phyloP scores from a whole-genome alignment of 495 filamentous ascomycete genomes.

The Achaetomiella virescens region DNA sequence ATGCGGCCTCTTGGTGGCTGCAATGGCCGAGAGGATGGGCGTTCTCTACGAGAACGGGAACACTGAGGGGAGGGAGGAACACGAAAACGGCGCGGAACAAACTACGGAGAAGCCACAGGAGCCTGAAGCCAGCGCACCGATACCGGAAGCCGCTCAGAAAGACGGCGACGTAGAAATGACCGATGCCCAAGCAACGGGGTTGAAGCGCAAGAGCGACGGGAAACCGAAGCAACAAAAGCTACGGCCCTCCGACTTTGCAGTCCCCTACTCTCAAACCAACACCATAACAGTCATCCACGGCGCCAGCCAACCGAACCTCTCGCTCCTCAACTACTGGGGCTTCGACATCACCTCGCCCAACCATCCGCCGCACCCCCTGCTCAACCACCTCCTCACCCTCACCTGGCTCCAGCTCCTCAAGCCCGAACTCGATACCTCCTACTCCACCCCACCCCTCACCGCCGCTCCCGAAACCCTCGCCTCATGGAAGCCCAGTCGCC shows the following conservation, averaged over 20 bases:
- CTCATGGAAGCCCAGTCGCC: conserved; percentile 66
- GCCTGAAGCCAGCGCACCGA: background rate
- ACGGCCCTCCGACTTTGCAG: conserved; percentile 29
- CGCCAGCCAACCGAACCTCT: conserved; percentile 84
- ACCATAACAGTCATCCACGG: conserved; percentile 83
- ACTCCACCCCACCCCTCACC: conserved; percentile 51
- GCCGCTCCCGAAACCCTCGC: conserved; percentile 51
- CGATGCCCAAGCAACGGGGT: conserved; percentile 8
- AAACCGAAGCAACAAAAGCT: conserved; percentile 27
- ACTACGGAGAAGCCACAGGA: background rate
- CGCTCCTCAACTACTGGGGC: conserved; percentile 76
- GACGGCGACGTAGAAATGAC: conserved; percentile 18
- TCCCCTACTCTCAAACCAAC: conserved; percentile 57
- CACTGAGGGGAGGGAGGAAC: background rate
- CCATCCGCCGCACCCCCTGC: conserved; percentile 65
- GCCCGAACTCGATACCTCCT: conserved; percentile 64
- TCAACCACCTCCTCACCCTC: conserved; percentile 71
- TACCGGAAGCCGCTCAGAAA: background rate
- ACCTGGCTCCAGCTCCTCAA: conserved; percentile 86
- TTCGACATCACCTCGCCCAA: conserved; percentile 66
- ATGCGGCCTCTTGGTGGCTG: conserved; percentile 75
- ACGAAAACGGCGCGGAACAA: background rate
- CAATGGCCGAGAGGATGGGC: conserved; percentile 87
- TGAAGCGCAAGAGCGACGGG: conserved; percentile 6
- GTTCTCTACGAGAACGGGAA: conserved; percentile 56